phyloP scores from a whole-genome alignment of 2,329 filamentous ascomycete genomes.

The Fusarium torulosum region DNA sequence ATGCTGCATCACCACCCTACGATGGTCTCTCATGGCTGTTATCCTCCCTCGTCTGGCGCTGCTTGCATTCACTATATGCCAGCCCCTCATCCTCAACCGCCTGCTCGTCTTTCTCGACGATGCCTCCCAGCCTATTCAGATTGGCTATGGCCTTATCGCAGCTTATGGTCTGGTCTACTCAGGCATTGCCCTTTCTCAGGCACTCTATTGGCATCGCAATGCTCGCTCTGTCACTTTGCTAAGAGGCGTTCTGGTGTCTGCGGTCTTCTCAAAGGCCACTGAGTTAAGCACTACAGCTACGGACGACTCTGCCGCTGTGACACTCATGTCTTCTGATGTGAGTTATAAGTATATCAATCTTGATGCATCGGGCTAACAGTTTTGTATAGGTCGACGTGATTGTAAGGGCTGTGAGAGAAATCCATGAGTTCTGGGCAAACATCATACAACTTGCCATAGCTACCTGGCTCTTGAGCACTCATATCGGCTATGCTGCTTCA shows the following conservation, averaged over 20 bases:
- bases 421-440: constrained; percentile 56
- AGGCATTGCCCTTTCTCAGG: constrained; percentile 50
- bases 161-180: constrained; percentile 52
- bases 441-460: constrained; percentile 52
- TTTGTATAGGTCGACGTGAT: constrained; percentile 54
- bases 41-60: constrained; percentile 51
- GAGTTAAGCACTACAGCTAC: constrained; percentile 46
- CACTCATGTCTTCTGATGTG: constrained; percentile 59
- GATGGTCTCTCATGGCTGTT: constrained; percentile 49
- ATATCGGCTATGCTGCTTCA: constrained; percentile 53
- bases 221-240: constrained; percentile 52
- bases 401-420: constrained; percentile 51
- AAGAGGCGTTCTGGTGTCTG: constrained; percentile 50
- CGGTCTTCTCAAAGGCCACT: constrained; percentile 53
- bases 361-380: neutral
- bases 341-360: neutral
- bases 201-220: constrained; percentile 51
- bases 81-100: constrained; percentile 53
- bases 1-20: constrained; percentile 48
- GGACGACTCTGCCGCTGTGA: constrained; percentile 54
- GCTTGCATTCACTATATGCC: constrained; percentile 54
- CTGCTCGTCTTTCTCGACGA: constrained; percentile 52
- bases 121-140: constrained; percentile 37
- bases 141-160: constrained; percentile 52
- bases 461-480: constrained; percentile 51